phyloP scores from a whole-genome alignment of 352 stramenopile genomes.

The Thraustochytrium striatum region DNA sequence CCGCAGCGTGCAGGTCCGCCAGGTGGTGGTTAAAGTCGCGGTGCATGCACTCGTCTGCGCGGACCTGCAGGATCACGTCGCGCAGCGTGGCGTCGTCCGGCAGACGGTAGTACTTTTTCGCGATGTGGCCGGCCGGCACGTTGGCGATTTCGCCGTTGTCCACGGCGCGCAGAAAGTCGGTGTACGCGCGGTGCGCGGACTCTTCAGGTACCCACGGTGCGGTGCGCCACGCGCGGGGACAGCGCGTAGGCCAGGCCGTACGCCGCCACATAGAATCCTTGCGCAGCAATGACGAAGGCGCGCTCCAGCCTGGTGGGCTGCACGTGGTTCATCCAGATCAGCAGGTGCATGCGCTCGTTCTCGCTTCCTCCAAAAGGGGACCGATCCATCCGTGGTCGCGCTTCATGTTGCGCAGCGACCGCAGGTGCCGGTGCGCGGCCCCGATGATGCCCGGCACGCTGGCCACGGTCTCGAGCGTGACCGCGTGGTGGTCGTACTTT shows the following conservation, averaged over 20 bases:
- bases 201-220: conserved; percentile 88
- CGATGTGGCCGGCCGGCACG: conserved; percentile 66
- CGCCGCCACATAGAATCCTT: conserved; percentile 47
- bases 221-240: conserved; percentile 76
- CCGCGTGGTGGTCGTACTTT: conserved; percentile 49
- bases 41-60: conserved; percentile 78
- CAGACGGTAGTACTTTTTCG: conserved; percentile 78
- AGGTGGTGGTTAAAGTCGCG: conserved; percentile 79
- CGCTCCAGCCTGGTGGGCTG: conserved; percentile 45
- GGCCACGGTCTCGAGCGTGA: conserved; percentile 43
- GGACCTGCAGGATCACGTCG: conserved; percentile 77
- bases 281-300: conserved; percentile 48
- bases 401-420: conserved; percentile 63
- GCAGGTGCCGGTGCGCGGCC: conserved; percentile 14
- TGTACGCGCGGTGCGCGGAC: conserved; percentile 72
- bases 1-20: conserved; percentile 52
- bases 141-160: conserved; percentile 67
- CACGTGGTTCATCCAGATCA: conserved; percentile 61
- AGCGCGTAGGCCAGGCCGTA: conserved; percentile 69
- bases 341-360: conserved; percentile 86
- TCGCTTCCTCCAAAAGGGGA: conserved; percentile 80
- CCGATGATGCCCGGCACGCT: conserved; percentile 43
- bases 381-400: conserved; percentile 81
- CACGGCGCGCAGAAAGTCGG: conserved; percentile 73
- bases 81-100: conserved; percentile 66